A percentile compares a stretch with the other conserved stretches of the same genome.
These are phyloP conservation scores for Ottelia alismoides DNA, from an alignment of 106 monocot species.

Conservation along the genomic window DNA sequence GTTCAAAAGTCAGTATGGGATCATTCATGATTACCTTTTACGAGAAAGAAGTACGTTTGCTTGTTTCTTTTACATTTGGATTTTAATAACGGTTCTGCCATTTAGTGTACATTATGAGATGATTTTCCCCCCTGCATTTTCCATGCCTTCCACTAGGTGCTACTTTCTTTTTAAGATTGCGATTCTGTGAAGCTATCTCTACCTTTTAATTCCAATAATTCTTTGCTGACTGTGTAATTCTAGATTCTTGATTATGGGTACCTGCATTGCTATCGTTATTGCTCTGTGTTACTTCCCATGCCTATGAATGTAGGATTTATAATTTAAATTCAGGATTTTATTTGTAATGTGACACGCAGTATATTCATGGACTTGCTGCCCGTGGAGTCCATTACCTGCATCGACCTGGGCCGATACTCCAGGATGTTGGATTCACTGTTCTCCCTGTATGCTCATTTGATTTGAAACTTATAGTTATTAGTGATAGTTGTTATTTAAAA, in stretches of 20 bases:
- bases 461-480: not conserved
- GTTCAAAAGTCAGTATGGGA: no score
- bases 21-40: no score
- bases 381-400: no score
- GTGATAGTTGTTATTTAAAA: no score
- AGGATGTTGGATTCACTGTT: conserved; percentile 60
- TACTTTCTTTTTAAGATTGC: not conserved
- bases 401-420: conserved; percentile 65
- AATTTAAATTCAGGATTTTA: not conserved
- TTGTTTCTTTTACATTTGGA: no score
- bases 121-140: not conserved
- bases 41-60: no score
- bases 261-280: not conserved
- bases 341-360: conserved; percentile 18
- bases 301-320: not conserved
- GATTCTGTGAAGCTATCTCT: conserved; percentile 14
- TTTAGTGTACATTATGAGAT: not conserved
- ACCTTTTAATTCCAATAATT: not conserved
- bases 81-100: no score
- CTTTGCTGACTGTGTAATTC: no score
- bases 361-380: no score
- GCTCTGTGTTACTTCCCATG: not conserved
- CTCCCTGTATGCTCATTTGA: not conserved
- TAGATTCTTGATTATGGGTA: no score
- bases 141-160: not conserved